A percentile compares a stretch with the other conserved stretches of the same genome.
These are phyloP conservation scores for Gnomoniopsis sp. DNA, from an alignment of 2,329 filamentous ascomycete species.

Conservation along the genomic window DNA sequence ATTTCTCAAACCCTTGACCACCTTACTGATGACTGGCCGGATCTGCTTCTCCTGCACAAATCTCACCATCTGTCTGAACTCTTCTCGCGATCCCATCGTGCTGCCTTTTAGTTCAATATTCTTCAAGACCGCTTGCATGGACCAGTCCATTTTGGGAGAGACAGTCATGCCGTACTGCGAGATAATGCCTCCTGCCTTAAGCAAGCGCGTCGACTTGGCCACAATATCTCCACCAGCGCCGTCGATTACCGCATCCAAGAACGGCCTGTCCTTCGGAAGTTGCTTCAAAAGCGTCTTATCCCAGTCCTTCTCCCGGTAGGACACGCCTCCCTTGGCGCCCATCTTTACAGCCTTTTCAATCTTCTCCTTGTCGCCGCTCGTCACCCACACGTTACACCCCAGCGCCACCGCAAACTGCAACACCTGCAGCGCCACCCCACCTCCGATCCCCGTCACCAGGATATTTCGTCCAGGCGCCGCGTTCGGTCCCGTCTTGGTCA, in stretches of 20 bases:
- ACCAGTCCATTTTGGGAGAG: constrained; percentile 78
- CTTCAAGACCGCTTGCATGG: constrained; percentile 78
- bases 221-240: constrained; percentile 86
- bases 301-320: constrained; percentile 76
- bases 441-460: constrained; percentile 86
- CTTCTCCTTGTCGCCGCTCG: constrained; percentile 71
- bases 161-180: constrained; percentile 89
- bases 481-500: constrained; percentile 67
- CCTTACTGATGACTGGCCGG: constrained; percentile 71
- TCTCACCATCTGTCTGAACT: constrained; percentile 86
- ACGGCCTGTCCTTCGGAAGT: constrained; percentile 64
- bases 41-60: constrained; percentile 76
- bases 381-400: constrained; percentile 79
- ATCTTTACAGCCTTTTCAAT: constrained; percentile 67
- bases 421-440: constrained; percentile 81
- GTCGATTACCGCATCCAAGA: constrained; percentile 81
- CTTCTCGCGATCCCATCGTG: constrained; percentile 87
- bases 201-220: constrained; percentile 60
- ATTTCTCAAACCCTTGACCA: constrained; percentile 70
- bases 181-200: constrained; percentile 83
- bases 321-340: constrained; percentile 79
- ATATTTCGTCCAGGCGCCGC: constrained; percentile 67
- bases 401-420: constrained; percentile 74
- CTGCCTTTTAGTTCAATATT: constrained; percentile 84
- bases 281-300: constrained; percentile 67